Evolutionary conservation across 495 filamentous ascomycete species (phyloP), one percentile per base, ranked within the genome.

Genomic region (Talaromyces liani): DNA sequence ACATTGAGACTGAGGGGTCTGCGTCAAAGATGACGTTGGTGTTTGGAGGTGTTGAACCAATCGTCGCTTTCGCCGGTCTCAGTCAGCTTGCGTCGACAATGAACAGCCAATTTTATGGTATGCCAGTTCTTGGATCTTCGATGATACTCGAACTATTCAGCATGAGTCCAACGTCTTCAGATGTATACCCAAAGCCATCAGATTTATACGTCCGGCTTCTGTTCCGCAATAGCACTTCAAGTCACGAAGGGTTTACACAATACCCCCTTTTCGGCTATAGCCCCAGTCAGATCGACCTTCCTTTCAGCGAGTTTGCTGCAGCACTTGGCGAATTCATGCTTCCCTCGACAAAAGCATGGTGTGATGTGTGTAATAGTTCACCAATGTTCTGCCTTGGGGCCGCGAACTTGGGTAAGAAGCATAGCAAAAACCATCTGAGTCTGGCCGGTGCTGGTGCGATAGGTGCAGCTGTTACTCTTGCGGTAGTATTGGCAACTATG

Each of bases 71-170:
- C 73, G 89, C 92, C 70, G 89, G 88, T 10, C 80, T 93, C 10
- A 70, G 87, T 34, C 72, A 82, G 54, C 80, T 93, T 47, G 78
- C 83, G 3, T 71, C 69, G 2, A 51, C 66, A 4, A 77, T 79
- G 22, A 80, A 80, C 34, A 62, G 70, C 1, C 82, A 90, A 68
- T 92, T 94, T 77, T 84, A 77, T 62, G 88, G 88, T 53, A 79
- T 92, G 9, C 84, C 87, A 3, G 83, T 85, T 63, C 89, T 85
- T 63, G 90, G 87, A 10, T 84, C 84, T 27, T 82, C 85, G 31
- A 82, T 93, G 71, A 75, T 82, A 4, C 88, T 93, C 64, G 91
- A 96, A 76, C 80, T 96, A 7, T 87, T 89, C 67, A 91, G 89
- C 65, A 71, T 79, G 16, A 76, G 73, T 72, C 83, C 73, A 68